Percentiles rank a stretch among this genome's conserved stretches.
phyloP scores from a whole-genome alignment of 2,329 filamentous ascomycete species.

The Chalaropsis thielavioides region DNA sequence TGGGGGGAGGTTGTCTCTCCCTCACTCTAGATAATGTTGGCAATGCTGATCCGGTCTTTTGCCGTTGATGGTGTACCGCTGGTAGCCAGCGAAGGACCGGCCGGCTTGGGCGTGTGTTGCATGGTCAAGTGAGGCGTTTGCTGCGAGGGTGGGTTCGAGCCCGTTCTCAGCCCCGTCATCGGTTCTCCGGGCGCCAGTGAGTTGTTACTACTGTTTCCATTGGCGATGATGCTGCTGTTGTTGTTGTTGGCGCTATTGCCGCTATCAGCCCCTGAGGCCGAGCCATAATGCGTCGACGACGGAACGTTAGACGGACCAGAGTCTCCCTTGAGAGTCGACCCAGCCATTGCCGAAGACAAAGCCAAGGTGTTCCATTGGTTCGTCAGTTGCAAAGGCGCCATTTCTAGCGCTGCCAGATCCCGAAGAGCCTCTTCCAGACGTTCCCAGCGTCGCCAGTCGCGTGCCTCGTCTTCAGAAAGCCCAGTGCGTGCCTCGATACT shows the following conservation, averaged over 20 bases:
- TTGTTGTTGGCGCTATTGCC: neutral
- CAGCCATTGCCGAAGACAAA: neutral
- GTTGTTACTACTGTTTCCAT: neutral
- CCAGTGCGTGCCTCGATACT: slow-evolving; percentile 36
- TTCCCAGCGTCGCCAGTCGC: slow-evolving; percentile 71
- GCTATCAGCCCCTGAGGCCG: neutral
- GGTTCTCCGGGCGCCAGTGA: neutral
- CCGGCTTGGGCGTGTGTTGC: neutral
- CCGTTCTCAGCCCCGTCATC: slow-evolving; percentile 1
- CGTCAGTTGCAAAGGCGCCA: slow-evolving; percentile 9
- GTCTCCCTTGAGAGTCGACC: slow-evolving; percentile 1
- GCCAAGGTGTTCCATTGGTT: slow-evolving; percentile 17
- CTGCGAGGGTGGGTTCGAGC: slow-evolving; percentile 16
- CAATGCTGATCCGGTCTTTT: slow-evolving; percentile 29
- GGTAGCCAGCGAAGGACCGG: neutral
- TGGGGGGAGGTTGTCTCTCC: neutral
- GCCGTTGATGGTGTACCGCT: slow-evolving; percentile 16
- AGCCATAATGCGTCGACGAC: neutral
- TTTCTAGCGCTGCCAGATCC: slow-evolving; percentile 7
- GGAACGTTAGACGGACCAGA: neutral
- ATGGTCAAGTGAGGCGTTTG: slow-evolving; percentile 19
- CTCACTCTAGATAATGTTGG: slow-evolving; percentile 30
- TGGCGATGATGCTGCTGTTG: neutral
- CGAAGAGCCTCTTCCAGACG: slow-evolving; percentile 41
- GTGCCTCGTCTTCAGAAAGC: slow-evolving; percentile 40